A percentile compares a stretch with the other conserved stretches of the same genome.
phyloP scores from a whole-genome alignment of 371 early-diverging fungal species.

The Zancudomyces culisetae region DNA sequence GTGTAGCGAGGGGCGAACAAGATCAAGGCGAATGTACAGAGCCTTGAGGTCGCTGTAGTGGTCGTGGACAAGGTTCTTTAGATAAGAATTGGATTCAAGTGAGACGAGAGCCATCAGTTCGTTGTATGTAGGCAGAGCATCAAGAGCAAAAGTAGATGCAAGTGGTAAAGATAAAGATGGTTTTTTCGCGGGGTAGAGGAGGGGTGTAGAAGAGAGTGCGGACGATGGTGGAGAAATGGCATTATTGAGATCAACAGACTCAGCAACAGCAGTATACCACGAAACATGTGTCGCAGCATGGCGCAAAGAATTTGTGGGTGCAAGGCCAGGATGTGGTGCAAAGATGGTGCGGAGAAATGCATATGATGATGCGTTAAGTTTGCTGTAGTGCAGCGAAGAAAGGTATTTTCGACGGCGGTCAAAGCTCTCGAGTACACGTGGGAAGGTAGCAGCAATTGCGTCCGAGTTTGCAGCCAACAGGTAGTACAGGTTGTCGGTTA shows the following conservation, averaged over 20 bases:
- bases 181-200: background rate
- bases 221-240: background rate
- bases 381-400: background rate
- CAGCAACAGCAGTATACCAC: background rate
- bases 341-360: background rate
- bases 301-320: background rate
- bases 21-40: constrained; percentile 33
- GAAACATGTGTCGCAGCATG: background rate
- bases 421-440: background rate
- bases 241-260: background rate
- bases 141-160: constrained; percentile 3
- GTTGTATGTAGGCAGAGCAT: constrained; percentile 15
- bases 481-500: background rate
- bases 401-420: background rate
- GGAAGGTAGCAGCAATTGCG: background rate
- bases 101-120: constrained; percentile 1
- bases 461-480: background rate
- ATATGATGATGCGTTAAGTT: background rate
- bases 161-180: background rate
- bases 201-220: background rate
- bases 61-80: constrained; percentile 21
- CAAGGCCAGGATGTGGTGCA: background rate
- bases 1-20: constrained; percentile 9
- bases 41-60: constrained; percentile 24
- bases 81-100: constrained; percentile 25